Percentiles rank a stretch among this genome's conserved stretches.
Evolutionary conservation across 345 rosid genomes (phyloP).

Genomic region (Syzygium jambos): DNA sequence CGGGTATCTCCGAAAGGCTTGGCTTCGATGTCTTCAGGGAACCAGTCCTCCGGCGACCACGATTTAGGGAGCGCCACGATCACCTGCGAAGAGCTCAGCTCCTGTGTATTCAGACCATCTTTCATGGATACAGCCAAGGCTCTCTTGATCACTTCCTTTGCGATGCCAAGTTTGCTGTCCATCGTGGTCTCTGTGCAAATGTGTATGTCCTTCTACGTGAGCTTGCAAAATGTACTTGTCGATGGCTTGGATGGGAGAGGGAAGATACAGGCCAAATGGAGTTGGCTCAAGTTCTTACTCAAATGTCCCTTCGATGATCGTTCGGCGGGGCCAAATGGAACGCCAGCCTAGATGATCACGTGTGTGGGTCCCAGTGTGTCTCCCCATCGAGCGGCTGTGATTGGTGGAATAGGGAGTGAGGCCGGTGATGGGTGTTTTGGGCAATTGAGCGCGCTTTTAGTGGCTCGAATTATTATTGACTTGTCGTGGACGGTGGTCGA

Average conservation of each 20-base stretch:
- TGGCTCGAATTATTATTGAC: not conserved
- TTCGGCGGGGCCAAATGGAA: not conserved
- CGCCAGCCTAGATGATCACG: too few species aligned
- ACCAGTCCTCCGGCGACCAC: constrained; percentile 34
- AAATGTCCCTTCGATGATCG: not conserved
- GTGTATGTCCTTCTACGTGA: too few species aligned
- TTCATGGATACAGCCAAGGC: too few species aligned
- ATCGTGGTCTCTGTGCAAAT: not conserved
- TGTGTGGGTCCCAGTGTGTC: too few species aligned
- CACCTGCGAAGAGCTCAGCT: not conserved
- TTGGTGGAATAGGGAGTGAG: not conserved
- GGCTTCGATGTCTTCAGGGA: not conserved
- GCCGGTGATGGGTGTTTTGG: not conserved
- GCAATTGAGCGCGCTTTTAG: not conserved
- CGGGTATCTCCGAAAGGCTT: constrained; percentile 37
- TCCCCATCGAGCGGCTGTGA: not conserved
- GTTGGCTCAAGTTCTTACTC: not conserved
- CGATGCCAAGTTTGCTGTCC: not conserved
- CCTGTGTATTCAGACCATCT: too few species aligned
- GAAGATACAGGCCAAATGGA: not conserved
- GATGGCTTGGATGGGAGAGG: not conserved
- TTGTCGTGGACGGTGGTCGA: not conserved
- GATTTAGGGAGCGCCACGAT: constrained; percentile 39
- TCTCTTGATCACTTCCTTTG: too few species aligned
- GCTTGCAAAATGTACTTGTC: not conserved